Conservation (phyloP, 78 protist species). For the Neovahlkampfia damariscottae region DNA sequence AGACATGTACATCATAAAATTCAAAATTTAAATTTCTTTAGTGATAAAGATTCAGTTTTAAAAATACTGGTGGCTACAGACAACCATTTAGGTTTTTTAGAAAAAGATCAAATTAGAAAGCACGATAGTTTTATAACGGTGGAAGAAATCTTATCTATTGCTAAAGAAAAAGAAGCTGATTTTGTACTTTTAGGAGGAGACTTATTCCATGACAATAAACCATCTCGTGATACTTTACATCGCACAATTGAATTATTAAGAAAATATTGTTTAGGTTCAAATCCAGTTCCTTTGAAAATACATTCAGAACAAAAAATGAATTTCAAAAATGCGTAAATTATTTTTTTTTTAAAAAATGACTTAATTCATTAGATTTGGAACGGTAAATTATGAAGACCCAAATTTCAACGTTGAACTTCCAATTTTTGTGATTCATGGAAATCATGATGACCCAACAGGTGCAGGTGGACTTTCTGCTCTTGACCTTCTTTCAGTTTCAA, state of each 20-base stretch:
- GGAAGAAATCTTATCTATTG: conserved; percentile 81
- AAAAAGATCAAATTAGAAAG: conserved; percentile 81
- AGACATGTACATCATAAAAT: too few species aligned
- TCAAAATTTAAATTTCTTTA: background rate
- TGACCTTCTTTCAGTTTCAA: conserved; percentile 63
- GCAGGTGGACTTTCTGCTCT: conserved; percentile 53
- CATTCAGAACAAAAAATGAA: background rate
- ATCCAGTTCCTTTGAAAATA: conserved; percentile 28
- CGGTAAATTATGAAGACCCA: conserved; percentile 86
- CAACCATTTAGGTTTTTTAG: conserved; percentile 84
- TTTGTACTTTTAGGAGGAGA: conserved; percentile 94
- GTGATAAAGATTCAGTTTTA: background rate
- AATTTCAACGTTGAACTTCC: conserved; percentile 90
- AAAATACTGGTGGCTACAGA: conserved; percentile 79
- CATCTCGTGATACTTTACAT: conserved; percentile 63
- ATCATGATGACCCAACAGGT: conserved; percentile 99
- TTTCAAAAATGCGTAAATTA: conserved; percentile 20
- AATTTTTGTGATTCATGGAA: conserved; percentile 94
- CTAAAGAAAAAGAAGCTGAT: conserved; percentile 67
- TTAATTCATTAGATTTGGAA: conserved; percentile 28
- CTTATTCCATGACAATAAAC: conserved; percentile 94
- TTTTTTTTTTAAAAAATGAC: too few species aligned
- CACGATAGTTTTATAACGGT: conserved; percentile 83
- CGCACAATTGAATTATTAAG: conserved; percentile 64
- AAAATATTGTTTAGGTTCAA: conserved; percentile 66